phyloP scores from a whole-genome alignment of 2,329 filamentous ascomycete genomes.

The Cytospora chrysosperma region DNA sequence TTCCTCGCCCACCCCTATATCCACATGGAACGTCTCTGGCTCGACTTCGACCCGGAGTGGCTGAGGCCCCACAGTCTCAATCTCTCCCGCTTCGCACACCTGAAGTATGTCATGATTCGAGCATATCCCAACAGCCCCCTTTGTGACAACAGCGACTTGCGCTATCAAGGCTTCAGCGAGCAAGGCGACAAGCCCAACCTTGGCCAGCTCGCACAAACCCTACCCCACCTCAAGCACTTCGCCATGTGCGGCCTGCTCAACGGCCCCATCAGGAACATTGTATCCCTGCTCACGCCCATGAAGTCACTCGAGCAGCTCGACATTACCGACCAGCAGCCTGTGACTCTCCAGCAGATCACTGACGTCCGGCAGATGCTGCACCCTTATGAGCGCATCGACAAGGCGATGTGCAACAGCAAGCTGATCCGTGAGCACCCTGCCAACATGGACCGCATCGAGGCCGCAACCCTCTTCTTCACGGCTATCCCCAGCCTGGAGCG shows the following conservation, averaged over 20 bases:
- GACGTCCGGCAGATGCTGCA: not conserved
- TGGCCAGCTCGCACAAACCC: constrained; percentile 1
- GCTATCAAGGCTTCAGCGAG: not conserved
- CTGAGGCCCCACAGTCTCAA: constrained; percentile 5
- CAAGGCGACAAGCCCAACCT: not conserved
- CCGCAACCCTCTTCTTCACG: constrained; percentile 17
- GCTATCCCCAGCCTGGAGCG: constrained; percentile 12
- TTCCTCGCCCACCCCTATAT: constrained; percentile 18
- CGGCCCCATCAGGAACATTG: constrained; percentile 10
- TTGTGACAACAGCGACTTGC: not conserved
- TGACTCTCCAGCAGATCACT: not conserved
- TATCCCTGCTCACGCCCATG: constrained; percentile 4
- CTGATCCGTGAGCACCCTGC: constrained; percentile 1
- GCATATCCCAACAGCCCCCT: not conserved
- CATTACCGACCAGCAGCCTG: constrained; percentile 20
- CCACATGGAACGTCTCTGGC: constrained; percentile 18
- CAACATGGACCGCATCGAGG: constrained; percentile 8
- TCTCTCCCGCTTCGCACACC: constrained; percentile 2
- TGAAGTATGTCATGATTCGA: constrained; percentile 21
- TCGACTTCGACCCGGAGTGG: constrained; percentile 14
- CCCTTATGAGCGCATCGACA: constrained; percentile 5
- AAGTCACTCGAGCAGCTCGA: constrained; percentile 19
- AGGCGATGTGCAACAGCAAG: constrained; percentile 18
- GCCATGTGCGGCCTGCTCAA: constrained; percentile 18
- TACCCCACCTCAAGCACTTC: constrained; percentile 18